Conservation (phyloP, 176 grass and related monocot genomes). For the Triticum urartu region DNA sequence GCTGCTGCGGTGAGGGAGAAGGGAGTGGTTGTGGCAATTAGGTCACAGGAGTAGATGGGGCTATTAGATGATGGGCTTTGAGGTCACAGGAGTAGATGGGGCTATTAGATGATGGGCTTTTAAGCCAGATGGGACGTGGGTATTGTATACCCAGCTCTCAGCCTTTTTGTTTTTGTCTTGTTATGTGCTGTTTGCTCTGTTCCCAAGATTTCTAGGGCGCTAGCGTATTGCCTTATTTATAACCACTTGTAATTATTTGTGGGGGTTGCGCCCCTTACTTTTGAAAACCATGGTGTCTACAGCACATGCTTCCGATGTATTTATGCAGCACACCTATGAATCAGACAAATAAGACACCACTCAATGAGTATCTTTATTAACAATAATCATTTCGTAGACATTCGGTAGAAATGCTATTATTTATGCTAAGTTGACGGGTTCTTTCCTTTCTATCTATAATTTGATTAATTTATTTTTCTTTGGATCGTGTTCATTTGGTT, state of each 20-base stretch:
- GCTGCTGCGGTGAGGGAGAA: neutral
- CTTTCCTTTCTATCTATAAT: slow-evolving; percentile 17
- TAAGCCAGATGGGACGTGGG: neutral
- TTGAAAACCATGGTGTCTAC: neutral
- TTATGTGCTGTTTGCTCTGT: neutral
- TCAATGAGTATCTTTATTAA: neutral
- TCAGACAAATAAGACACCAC: neutral
- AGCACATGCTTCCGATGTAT: neutral
- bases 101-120: neutral
- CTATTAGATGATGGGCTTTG: neutral
- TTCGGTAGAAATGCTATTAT: neutral
- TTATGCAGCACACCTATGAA: neutral
- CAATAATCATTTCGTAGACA: neutral
- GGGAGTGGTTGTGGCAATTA: neutral
- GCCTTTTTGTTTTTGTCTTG: neutral
- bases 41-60: neutral
- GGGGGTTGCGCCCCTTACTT: neutral
- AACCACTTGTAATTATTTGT: neutral
- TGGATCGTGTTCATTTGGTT: slow-evolving; percentile 13
- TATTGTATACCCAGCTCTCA: neutral
- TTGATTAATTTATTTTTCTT: neutral
- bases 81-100: neutral
- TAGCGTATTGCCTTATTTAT: neutral
- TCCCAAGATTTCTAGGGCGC: neutral
- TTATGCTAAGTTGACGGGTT: neutral